A percentile compares a stretch with the other conserved stretches of the same genome.
phyloP scores from a whole-genome alignment of 139 green algal genomes.

The Diplosphaera chodatii region DNA sequence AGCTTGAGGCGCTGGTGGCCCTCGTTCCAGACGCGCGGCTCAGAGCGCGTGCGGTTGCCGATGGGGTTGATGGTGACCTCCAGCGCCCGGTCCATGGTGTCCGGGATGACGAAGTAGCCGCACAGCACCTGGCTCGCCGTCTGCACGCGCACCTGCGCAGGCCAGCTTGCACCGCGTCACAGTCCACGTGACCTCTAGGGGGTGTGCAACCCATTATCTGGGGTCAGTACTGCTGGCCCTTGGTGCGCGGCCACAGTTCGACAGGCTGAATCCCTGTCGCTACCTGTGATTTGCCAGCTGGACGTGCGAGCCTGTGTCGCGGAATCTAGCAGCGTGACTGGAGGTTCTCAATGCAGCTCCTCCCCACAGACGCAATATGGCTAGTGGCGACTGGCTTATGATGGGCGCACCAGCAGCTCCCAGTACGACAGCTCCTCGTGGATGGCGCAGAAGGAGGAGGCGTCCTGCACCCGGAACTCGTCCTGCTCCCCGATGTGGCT shows the following conservation, averaged over 20 bases:
- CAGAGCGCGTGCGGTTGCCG: slow-evolving; percentile 6
- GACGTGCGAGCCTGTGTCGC: too few species aligned
- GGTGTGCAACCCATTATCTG: too few species aligned
- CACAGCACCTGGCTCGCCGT: slow-evolving; percentile 29
- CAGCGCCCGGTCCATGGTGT: slow-evolving; percentile 19
- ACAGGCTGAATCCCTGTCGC: too few species aligned
- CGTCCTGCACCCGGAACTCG: slow-evolving; percentile 24
- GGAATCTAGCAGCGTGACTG: too few species aligned
- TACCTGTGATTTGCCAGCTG: too few species aligned
- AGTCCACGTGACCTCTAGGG: too few species aligned
- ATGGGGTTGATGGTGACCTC: slow-evolving; percentile 32
- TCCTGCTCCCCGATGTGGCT: slow-evolving; percentile 19
- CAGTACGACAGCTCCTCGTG: slow-evolving; percentile 44
- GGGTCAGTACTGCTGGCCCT: too few species aligned
- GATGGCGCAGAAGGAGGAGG: slow-evolving; percentile 6
- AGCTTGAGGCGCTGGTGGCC: too few species aligned
- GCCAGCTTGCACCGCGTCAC: too few species aligned
- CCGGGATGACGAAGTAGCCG: slow-evolving; percentile 42
- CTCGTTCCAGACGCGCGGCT: too few species aligned
- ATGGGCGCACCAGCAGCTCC: slow-evolving; percentile 27
- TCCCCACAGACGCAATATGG: not conserved
- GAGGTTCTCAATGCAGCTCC: not conserved
- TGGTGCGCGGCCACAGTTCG: too few species aligned
- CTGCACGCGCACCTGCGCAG: slow-evolving; percentile 16
- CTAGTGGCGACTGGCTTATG: not conserved